These are phyloP conservation scores for Barbarea vulgaris DNA, from an alignment of 345 rosid genomes.

Conservation along the genomic window DNA sequence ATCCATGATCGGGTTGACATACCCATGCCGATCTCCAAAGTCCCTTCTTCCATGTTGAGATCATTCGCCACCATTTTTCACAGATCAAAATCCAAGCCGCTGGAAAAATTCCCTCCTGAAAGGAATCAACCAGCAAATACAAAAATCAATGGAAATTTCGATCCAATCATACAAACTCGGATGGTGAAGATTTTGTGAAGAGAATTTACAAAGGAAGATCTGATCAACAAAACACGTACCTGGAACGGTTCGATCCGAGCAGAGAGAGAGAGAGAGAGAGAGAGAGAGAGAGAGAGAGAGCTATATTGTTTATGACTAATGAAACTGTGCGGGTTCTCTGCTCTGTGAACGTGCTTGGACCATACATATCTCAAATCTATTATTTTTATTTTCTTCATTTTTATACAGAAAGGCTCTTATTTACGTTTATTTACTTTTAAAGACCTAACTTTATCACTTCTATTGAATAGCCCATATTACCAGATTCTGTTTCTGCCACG, in stretches of 20 bases:
- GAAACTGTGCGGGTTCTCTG: background rate
- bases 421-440: background rate
- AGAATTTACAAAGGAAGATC: background rate
- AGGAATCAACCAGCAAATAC: background rate
- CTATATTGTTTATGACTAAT: conserved; percentile 6
- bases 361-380: conserved; percentile 34
- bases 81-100: background rate
- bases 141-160: conserved; percentile 1
- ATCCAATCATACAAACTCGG: conserved; percentile 20
- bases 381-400: background rate
- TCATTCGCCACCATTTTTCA: conserved; percentile 56
- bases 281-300: conserved; percentile 13
- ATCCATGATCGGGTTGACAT: conserved; percentile 18
- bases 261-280: conserved; percentile 11
- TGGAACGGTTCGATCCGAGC: conserved; percentile 21
- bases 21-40: conserved; percentile 88
- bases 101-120: conserved; percentile 7
- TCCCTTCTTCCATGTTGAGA: conserved; percentile 57
- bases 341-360: conserved; percentile 25
- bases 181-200: background rate
- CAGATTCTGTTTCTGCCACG: background rate
- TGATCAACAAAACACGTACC: conserved; percentile 25
- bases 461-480: background rate
- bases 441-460: background rate
- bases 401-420: background rate